phyloP scores from a whole-genome alignment of 148 eudicot species.

The Persicaria maculosa region DNA sequence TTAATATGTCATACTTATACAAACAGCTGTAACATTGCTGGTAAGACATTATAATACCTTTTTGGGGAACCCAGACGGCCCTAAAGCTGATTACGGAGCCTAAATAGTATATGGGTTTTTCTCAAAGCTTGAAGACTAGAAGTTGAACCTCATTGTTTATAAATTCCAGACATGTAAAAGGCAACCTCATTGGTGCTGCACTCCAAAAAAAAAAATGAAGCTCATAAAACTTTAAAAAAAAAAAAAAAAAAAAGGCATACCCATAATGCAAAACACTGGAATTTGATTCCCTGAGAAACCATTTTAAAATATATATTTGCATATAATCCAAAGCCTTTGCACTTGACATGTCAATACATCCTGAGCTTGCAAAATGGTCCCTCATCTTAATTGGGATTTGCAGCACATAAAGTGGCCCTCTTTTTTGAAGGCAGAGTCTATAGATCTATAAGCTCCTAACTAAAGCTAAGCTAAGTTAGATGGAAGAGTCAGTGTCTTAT shows the following conservation, averaged over 20 bases:
- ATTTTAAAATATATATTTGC: too few species aligned
- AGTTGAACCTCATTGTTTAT: too few species aligned
- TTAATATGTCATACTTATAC: too few species aligned
- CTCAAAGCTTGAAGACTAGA: too few species aligned
- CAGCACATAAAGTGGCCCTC: constrained; percentile 1
- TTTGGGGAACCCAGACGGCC: too few species aligned
- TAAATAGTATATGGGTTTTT: too few species aligned
- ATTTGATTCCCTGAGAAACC: neutral
- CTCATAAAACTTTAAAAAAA: neutral
- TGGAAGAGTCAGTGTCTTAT: constrained; percentile 1
- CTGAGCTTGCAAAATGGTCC: constrained; percentile 6
- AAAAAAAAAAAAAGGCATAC: neutral
- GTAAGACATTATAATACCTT: too few species aligned
- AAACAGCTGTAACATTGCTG: too few species aligned
- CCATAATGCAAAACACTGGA: constrained; percentile 7
- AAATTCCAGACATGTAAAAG: neutral
- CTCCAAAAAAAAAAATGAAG: neutral
- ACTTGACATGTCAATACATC: constrained; percentile 8
- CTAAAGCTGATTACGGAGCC: too few species aligned
- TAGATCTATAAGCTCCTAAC: neutral
- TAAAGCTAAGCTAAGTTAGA: neutral
- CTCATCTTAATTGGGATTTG: constrained; percentile 2
- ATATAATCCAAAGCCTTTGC: neutral
- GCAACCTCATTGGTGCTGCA: constrained; percentile 10
- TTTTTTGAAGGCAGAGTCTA: constrained; percentile 1